These are phyloP conservation scores for Fusarium sp. DNA, from an alignment of 2,329 filamentous ascomycete genomes.

Conservation along the genomic window DNA sequence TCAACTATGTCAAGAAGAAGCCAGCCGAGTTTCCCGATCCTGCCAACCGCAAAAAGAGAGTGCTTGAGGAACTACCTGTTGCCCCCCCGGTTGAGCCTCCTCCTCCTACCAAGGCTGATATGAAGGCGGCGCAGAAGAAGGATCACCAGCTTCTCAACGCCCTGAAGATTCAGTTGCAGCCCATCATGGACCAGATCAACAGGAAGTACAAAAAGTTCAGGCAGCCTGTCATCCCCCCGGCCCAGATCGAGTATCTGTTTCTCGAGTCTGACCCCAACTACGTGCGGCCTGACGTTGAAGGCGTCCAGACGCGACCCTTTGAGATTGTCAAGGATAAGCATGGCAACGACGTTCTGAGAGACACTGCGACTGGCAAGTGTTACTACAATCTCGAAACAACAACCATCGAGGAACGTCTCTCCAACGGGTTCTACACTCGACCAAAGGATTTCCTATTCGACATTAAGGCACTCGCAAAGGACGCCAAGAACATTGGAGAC, in stretches of 20 bases:
- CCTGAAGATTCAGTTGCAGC: constrained; percentile 89
- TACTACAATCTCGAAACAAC: constrained; percentile 95
- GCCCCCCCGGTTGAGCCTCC: constrained; percentile 79
- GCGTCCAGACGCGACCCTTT: constrained; percentile 75
- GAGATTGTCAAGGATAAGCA: constrained; percentile 84
- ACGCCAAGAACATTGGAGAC: constrained; percentile 86
- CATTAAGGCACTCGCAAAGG: constrained; percentile 85
- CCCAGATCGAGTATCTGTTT: constrained; percentile 82
- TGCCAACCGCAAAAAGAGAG: constrained; percentile 85
- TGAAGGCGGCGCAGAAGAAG: constrained; percentile 81
- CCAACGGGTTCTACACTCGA: constrained; percentile 95
- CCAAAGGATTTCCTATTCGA: constrained; percentile 91
- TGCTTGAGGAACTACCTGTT: constrained; percentile 80
- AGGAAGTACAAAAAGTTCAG: constrained; percentile 90
- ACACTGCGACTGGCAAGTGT: constrained; percentile 83
- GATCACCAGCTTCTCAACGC: constrained; percentile 88
- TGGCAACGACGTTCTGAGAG: constrained; percentile 79
- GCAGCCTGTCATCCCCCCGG: constrained; percentile 79
- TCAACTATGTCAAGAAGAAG: constrained; percentile 81
- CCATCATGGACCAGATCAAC: constrained; percentile 97
- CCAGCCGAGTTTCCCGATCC: constrained; percentile 91
- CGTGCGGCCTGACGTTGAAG: constrained; percentile 68
- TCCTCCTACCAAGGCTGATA: constrained; percentile 79
- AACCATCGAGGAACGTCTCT: constrained; percentile 94
- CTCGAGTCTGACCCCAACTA: constrained; percentile 83